Base-by-base conservation (phyloP, 257 asterid species). In the Nicotiana attenuata region DNA sequence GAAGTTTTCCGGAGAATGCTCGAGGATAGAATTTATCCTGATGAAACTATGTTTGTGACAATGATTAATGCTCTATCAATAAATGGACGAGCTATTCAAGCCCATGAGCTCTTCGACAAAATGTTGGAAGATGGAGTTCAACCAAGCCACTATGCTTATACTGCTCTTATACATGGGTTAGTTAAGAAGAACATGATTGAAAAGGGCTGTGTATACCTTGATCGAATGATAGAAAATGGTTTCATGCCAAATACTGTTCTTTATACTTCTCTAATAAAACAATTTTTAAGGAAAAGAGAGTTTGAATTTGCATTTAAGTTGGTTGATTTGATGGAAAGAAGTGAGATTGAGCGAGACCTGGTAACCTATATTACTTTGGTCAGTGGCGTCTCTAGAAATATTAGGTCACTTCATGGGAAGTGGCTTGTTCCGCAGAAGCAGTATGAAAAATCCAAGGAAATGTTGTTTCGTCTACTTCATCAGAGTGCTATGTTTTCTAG, bases 11-110 rank as follows among this genome's bases (percentile, higher is more conserved):
- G 57, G 82, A 83, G 87, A 81, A 90, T 91, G 93, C 89, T 82
- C 3, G 87, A 88, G 80, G 81, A 82, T 73, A 89, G 91, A 66
- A 38, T 86, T 47, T 82, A 87, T 76, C 93, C 92, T 16, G 96
- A 91, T 69, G 88, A 86, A 67, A 83, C 83, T 81, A 29, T 91
- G 41, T 89, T 85, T 64, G 89, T 79, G 65, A 87, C 92, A 26
- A 91, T 92, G 94, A 89, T 92, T 33, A 88, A 86, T 83, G 91
- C 91, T 5, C 88, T 89, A 81, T 91, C 93, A 60, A 89, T 82
- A 80, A 89, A 88, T 47, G 93, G 97, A 61, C 83, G 64, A 69
- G 92, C 89, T 28, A 73, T 56, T 28, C 82, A 83, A 76, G 97
- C 94, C 47, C 81, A 28, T 19, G 56, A 81, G 41, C 83, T 92